Evolutionary conservation across 2,329 filamentous ascomycete species (phyloP).

Genomic region (Epichloe typhina): DNA sequence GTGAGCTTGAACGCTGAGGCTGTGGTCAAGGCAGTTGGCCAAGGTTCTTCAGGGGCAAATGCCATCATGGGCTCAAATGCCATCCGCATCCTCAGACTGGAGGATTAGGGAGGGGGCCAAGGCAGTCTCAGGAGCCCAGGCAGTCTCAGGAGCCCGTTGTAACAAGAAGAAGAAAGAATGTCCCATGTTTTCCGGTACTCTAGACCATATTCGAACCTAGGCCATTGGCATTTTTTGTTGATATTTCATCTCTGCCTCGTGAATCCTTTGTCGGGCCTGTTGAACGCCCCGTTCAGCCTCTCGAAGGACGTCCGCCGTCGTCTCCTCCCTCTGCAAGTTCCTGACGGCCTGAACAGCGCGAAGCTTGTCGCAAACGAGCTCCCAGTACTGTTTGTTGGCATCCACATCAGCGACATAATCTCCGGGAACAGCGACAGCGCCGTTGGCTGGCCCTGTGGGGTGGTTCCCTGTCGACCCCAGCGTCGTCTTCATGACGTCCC

Average conservation of each 20-base stretch:
- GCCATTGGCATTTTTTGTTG: slow-evolving; percentile 15
- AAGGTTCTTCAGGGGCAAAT: slow-evolving; percentile 30
- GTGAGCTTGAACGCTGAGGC: slow-evolving; percentile 41
- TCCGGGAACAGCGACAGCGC: slow-evolving; percentile 22
- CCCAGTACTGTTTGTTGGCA: slow-evolving; percentile 24
- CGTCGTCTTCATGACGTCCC: slow-evolving; percentile 19
- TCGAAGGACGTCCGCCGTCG: slow-evolving; percentile 14
- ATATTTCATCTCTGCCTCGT: slow-evolving; percentile 25
- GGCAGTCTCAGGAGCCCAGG: slow-evolving; percentile 6
- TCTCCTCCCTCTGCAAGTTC: slow-evolving; percentile 17
- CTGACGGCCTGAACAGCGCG: slow-evolving; percentile 24
- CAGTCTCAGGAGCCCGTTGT: slow-evolving; percentile 6
- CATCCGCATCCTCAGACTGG: slow-evolving; percentile 31
- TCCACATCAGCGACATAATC: slow-evolving; percentile 19
- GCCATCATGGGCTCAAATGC: slow-evolving; percentile 49
- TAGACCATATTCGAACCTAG: slow-evolving; percentile 1
- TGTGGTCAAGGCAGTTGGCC: slow-evolving; percentile 37
- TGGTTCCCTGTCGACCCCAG: slow-evolving; percentile 9
- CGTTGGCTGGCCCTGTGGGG: slow-evolving; percentile 18
- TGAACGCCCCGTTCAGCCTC: slow-evolving; percentile 17
- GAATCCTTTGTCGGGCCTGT: slow-evolving; percentile 20
- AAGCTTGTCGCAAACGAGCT: slow-evolving; percentile 28
- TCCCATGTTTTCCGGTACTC: not conserved
- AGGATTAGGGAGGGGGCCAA: slow-evolving; percentile 7
- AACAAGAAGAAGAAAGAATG: not conserved